Base-by-base conservation (phyloP, 75 land plant species). In the Adiantum capillusveneris region DNA sequence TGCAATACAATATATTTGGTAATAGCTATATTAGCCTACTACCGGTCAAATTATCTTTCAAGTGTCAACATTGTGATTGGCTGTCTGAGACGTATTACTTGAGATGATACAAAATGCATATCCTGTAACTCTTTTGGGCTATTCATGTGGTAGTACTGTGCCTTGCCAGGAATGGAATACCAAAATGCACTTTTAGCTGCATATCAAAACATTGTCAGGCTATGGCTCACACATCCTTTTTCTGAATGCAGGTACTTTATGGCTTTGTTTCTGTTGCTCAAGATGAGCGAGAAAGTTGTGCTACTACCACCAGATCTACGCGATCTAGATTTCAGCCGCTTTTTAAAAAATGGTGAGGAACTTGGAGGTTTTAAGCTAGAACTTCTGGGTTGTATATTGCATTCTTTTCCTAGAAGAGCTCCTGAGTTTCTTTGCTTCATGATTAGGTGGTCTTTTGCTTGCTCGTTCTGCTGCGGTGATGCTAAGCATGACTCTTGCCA, bases 401-500 rank as follows among this genome's bases (percentile, higher is more conserved):
- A n/a, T n/a, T n/a, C n/a, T n/a, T n/a, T n/a, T n/a, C n/a, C n/a
- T n/a, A n/a, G n/a, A n/a, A n/a, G n/a, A n/a, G n/a, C n/a, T n/a
- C 29, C 62, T 62, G 29, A 24, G 24, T 63, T 55, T 2, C 19
- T 20, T 63, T 13, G 48, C 1, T 31, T 28, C 22, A 49, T 62
- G 25, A 0, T 27, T 80, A 92, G 98, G 98, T 59, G 76, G 77
- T 30, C 75, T 90, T 21, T 57, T 93, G 43, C 69, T 93, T 36
- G 73, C 62, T 31, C 65, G 98, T 39, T 90, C 93, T 0, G 68
- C 81, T 0, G 90, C 98, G 36, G 84, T 71, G 39, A 84, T 94
- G 24, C 74, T 93, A 42, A 81, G 83, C 60, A 74, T 88, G 63
- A 93, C 98, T 31, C 71, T 93, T 25, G 78, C 98, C 51, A 88